Evolutionary conservation across 768 basidiomycete species (phyloP).

Genomic region (Tricholoma terreum): DNA sequence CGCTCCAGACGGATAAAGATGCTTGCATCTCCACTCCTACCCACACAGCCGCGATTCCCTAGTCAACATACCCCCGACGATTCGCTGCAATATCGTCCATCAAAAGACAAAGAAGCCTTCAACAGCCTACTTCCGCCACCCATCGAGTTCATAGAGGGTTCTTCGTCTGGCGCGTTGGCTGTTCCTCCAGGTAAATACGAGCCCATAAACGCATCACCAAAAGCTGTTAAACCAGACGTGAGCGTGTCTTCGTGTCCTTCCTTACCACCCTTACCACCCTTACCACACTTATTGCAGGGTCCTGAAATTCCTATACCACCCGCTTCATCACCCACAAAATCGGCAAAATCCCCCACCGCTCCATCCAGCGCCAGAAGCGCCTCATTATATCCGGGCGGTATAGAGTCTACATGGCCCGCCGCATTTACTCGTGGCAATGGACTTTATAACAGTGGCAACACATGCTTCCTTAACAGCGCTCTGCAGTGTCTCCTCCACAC

Average conservation of each 20-base stretch:
- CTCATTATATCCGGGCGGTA: slow-evolving; percentile 47
- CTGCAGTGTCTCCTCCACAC: slow-evolving; percentile 94
- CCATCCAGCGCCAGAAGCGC: slow-evolving; percentile 28
- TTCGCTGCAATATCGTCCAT: slow-evolving; percentile 55
- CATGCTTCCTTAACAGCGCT: slow-evolving; percentile 94
- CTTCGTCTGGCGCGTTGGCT: slow-evolving; percentile 71
- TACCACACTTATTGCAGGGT: slow-evolving; percentile 8
- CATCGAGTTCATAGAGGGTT: slow-evolving; percentile 82
- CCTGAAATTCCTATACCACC: slow-evolving; percentile 15
- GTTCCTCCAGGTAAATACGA: slow-evolving; percentile 76
- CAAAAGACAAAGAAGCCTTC: slow-evolving; percentile 71
- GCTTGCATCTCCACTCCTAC: slow-evolving; percentile 66
- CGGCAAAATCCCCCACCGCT: slow-evolving; percentile 17
- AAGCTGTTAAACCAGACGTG: slow-evolving; percentile 48
- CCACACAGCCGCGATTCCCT: slow-evolving; percentile 46
- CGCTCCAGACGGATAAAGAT: slow-evolving; percentile 35
- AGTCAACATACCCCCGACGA: slow-evolving; percentile 49
- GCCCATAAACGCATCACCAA: slow-evolving; percentile 71
- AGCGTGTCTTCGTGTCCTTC: slow-evolving; percentile 7
- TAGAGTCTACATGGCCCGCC: slow-evolving; percentile 65
- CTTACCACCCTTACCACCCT: neutral
- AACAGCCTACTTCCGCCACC: slow-evolving; percentile 77
- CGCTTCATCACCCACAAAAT: slow-evolving; percentile 16
- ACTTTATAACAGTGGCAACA: slow-evolving; percentile 85
- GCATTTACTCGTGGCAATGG: slow-evolving; percentile 52